Percentiles rank a stretch among this genome's conserved stretches.
These are phyloP conservation scores for Xylaria sp. DNA, from an alignment of 2,329 filamentous ascomycete genomes.

Conservation along the genomic window DNA sequence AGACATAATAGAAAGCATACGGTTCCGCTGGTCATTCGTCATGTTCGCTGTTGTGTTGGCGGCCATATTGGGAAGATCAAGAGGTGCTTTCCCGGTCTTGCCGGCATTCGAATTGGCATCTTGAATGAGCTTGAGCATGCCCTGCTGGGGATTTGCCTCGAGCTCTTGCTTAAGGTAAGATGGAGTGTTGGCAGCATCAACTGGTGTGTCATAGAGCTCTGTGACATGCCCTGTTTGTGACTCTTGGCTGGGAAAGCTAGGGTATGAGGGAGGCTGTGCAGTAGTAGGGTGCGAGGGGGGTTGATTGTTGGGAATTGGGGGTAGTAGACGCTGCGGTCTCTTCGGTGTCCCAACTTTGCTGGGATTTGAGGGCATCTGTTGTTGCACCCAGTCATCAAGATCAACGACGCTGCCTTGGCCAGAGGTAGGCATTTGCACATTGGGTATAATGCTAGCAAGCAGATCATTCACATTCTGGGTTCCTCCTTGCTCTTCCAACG, in stretches of 20 bases:
- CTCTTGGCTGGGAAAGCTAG: slow-evolving; percentile 39
- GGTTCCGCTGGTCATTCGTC: slow-evolving; percentile 62
- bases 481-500: slow-evolving; percentile 80
- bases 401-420: slow-evolving; percentile 65
- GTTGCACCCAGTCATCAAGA: slow-evolving; percentile 62
- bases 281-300: slow-evolving; percentile 39
- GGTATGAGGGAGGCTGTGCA: slow-evolving; percentile 39
- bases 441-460: slow-evolving; percentile 75
- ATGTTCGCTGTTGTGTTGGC: slow-evolving; percentile 61
- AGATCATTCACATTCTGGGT: slow-evolving; percentile 82
- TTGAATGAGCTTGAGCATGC: slow-evolving; percentile 70
- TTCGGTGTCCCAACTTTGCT: slow-evolving; percentile 52
- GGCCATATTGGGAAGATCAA: slow-evolving; percentile 63
- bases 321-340: slow-evolving; percentile 59
- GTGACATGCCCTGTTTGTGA: slow-evolving; percentile 63
- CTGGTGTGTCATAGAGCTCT: slow-evolving; percentile 62
- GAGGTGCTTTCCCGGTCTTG: slow-evolving; percentile 44
- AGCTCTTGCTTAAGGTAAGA: slow-evolving; percentile 61
- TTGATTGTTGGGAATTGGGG: slow-evolving; percentile 55
- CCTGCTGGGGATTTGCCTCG: slow-evolving; percentile 62
- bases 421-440: slow-evolving; percentile 52
- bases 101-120: slow-evolving; percentile 63
- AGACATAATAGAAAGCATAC: slow-evolving; percentile 66
- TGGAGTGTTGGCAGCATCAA: slow-evolving; percentile 52
- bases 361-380: slow-evolving; percentile 47